Conservation (phyloP, 164 flowering plant genomes). For the Kingdonia uniflora region DNA sequence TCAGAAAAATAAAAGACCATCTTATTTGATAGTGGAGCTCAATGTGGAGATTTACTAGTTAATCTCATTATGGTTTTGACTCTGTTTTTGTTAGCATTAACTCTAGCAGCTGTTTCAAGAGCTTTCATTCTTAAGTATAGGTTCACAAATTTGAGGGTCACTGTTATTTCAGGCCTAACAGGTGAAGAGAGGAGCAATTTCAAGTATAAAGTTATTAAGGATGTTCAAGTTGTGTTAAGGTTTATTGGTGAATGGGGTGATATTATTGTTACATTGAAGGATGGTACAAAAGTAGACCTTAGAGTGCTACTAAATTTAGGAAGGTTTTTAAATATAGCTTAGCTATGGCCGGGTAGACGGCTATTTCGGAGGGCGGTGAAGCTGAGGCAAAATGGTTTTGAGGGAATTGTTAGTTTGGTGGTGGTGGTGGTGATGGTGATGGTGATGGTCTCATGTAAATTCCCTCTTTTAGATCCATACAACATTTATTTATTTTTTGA, state of each 20-base stretch:
- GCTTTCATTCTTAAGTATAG: slow-evolving; percentile 79
- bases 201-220: slow-evolving; percentile 64
- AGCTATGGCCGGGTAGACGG: slow-evolving; percentile 50
- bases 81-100: slow-evolving; percentile 80
- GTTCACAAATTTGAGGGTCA: slow-evolving; percentile 83
- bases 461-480: too few relatives aligned
- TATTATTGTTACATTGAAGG: slow-evolving; percentile 67
- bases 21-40: slow-evolving; percentile 95
- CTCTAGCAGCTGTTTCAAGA: slow-evolving; percentile 75
- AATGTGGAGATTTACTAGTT: slow-evolving; percentile 79
- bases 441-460: too few relatives aligned
- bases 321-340: slow-evolving; percentile 78
- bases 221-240: slow-evolving; percentile 91
- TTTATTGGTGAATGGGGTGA: slow-evolving; percentile 98
- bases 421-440: too few relatives aligned
- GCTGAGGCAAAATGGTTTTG: slow-evolving; percentile 50
- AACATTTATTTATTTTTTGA: too few relatives aligned
- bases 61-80: slow-evolving; percentile 91
- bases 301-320: slow-evolving; percentile 92
- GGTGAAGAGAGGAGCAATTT: slow-evolving; percentile 90
- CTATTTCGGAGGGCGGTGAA: slow-evolving; percentile 21
- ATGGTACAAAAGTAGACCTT: slow-evolving; percentile 84
- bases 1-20: slow-evolving; percentile 37
- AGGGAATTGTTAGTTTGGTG: too few relatives aligned
- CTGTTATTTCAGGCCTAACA: slow-evolving; percentile 84